Conservation (phyloP, 2,329 filamentous ascomycete genomes). For the Colletotrichum musicola region DNA sequence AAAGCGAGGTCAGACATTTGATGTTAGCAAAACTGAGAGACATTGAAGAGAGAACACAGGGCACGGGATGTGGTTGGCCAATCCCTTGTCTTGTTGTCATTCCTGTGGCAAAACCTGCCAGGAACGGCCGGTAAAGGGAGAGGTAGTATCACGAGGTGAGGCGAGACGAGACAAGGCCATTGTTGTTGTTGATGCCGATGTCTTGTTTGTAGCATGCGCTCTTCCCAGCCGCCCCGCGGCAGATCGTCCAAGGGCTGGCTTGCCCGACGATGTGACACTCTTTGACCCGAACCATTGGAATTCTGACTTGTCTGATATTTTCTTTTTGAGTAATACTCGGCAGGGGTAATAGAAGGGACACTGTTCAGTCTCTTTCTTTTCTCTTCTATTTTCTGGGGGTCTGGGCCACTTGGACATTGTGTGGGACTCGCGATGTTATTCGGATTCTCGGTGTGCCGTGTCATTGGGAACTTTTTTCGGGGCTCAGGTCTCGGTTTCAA, state of each 20-base stretch:
- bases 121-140: not conserved
- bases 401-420: not conserved
- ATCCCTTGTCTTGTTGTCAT: too few species aligned
- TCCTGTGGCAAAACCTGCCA: too few species aligned
- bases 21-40: too few species aligned
- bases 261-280: slow-evolving; percentile 14
- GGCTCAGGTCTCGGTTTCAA: not conserved
- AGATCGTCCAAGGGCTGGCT: not conserved
- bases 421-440: slow-evolving; percentile 11
- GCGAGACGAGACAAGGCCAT: slow-evolving; percentile 10
- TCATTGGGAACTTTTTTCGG: slow-evolving; percentile 2
- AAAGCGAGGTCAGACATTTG: not conserved
- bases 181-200: not conserved
- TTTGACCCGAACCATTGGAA: slow-evolving; percentile 16
- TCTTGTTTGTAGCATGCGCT: too few species aligned
- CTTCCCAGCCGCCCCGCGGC: slow-evolving; percentile 3
- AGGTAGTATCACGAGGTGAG: not conserved
- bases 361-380: not conserved
- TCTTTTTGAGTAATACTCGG: not conserved
- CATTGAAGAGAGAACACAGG: too few species aligned
- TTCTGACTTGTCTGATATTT: not conserved
- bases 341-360: not conserved
- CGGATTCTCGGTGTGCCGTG: slow-evolving; percentile 12
- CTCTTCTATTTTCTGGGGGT: not conserved
- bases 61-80: too few species aligned